Base-by-base conservation (phyloP, 225 moss, liverwort and hornwort species). In the Straminergon stramineum region DNA sequence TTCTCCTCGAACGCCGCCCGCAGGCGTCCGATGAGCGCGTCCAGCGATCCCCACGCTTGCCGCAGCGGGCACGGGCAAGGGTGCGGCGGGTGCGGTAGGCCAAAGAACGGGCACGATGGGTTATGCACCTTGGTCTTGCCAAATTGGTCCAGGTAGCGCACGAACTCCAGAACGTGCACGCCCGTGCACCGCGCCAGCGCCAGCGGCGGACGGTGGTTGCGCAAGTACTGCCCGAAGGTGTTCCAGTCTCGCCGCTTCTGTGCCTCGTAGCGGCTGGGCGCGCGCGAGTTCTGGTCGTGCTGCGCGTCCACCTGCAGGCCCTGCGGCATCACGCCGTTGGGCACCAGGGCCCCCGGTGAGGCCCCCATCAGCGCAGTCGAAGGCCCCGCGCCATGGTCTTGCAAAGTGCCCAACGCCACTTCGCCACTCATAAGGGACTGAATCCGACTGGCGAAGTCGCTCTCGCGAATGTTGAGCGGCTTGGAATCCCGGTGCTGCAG, bases 81-180 rank as follows among this genome's bases (percentile, higher is more conserved):
- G 86, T 96, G 96, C 17, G 95, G 96, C 31, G 95, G 95, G 85
- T 94, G 94, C 56, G 95, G 94, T 73, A 96, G 80, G 41, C 96
- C 95, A 83, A 96, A 96, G 90, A 94, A 96, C 70, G 94, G 95
- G 79, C 96, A 96, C 41, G 92, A 80, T 34, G 94, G 90, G 82
- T 93, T 89, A 92, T 96, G 96, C 88, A 96, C 96, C 91, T 96
- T 96, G 32, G 96, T 96, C 84, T 96, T 96, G 68, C 96, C 96
- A 79, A 96, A 96, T 90, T 96, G 96, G 91, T 96, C 96, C 41
- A 96, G 92, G 82, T 96, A 96, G 37, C 95, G 91, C 85, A 96
- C 95, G 77, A 96, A 96, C 81, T 96, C 95, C 89, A 96, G 92
- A 14, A 96, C 96, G 73, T 95, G 93, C 85, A 87, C 57, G 17